Evolutionary conservation across 345 rosid species (phyloP).

Genomic region (Pugionium dolabratum): DNA sequence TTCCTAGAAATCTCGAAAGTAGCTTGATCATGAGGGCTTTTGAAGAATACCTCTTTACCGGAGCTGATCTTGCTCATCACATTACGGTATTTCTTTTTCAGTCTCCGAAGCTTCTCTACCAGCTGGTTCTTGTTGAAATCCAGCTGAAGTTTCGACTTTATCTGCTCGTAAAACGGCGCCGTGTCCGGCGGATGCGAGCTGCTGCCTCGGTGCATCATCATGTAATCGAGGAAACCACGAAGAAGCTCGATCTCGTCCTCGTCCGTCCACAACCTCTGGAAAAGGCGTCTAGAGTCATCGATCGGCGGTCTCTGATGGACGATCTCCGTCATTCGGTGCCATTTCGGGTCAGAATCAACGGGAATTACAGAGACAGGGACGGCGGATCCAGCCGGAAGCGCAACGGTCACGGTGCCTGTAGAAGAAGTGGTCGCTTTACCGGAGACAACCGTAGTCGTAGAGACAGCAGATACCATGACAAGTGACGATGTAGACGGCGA

Average conservation of each 20-base stretch:
- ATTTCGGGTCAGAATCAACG: conserved; percentile 49
- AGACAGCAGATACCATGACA: conserved; percentile 12
- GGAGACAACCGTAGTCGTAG: conserved; percentile 26
- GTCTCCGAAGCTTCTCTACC: conserved; percentile 84
- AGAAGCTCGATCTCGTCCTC: conserved; percentile 99
- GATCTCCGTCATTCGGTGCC: conserved; percentile 49
- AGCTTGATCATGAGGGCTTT: conserved; percentile 85
- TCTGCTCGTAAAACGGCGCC: conserved; percentile 86
- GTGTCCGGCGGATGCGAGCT: conserved; percentile 74
- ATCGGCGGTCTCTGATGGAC: conserved; percentile 46
- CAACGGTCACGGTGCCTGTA: conserved; percentile 42
- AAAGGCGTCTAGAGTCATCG: conserved; percentile 74
- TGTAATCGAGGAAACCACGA: conserved; percentile 83
- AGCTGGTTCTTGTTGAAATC: conserved; percentile 96
- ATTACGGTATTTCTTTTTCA: conserved; percentile 93
- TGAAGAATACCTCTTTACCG: conserved; percentile 82
- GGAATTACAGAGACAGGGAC: conserved; percentile 44
- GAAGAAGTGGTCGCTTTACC: conserved; percentile 25
- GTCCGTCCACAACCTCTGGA: conserved; percentile 96
- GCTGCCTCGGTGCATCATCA: conserved; percentile 50
- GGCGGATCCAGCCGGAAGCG: conserved; percentile 43
- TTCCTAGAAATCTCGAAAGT: conserved; percentile 93
- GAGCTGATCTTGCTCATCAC: conserved; percentile 67
- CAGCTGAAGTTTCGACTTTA: conserved; percentile 83
- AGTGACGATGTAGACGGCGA: conserved; percentile 33